Percentiles rank a stretch among this genome's conserved stretches.
These are phyloP conservation scores for Xerocomellus chrysenteron DNA, from an alignment of 768 basidiomycete genomes.

Conservation along the genomic window DNA sequence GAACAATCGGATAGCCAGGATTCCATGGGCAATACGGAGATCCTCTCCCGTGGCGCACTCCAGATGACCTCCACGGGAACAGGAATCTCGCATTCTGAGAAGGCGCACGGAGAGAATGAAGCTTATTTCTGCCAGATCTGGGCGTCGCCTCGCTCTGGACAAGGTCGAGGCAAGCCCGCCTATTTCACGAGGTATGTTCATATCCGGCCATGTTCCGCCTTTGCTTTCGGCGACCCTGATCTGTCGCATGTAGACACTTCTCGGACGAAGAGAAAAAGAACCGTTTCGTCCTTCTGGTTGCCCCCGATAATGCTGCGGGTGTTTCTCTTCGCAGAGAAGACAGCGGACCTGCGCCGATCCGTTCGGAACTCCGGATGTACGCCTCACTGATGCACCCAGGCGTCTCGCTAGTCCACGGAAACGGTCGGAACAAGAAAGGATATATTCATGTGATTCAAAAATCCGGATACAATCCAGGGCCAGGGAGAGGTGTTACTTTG, in stretches of 20 bases:
- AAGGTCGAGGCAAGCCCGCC: slow-evolving; percentile 46
- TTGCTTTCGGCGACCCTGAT: background rate
- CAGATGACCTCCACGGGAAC: slow-evolving; percentile 93
- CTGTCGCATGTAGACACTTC: slow-evolving; percentile 51
- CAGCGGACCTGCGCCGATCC: slow-evolving; percentile 78
- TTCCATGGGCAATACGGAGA: slow-evolving; percentile 88
- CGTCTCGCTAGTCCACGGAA: slow-evolving; percentile 48
- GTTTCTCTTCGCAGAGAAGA: slow-evolving; percentile 65
- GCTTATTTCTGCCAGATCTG: slow-evolving; percentile 73
- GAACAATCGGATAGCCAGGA: slow-evolving; percentile 58
- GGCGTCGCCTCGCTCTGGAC: slow-evolving; percentile 45
- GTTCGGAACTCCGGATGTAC: slow-evolving; percentile 65
- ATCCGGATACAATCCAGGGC: slow-evolving; percentile 69
- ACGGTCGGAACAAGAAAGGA: slow-evolving; percentile 51
- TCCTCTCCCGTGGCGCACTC: slow-evolving; percentile 84
- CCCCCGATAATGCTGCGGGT: slow-evolving; percentile 58
- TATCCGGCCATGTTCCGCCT: background rate
- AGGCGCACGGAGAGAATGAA: slow-evolving; percentile 46
- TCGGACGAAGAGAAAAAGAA: slow-evolving; percentile 79
- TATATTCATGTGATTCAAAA: slow-evolving; percentile 88
- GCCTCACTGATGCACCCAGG: slow-evolving; percentile 70
- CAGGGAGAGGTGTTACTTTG: slow-evolving; percentile 57
- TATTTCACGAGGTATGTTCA: slow-evolving; percentile 73
- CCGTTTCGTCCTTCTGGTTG: slow-evolving; percentile 72
- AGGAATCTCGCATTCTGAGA: slow-evolving; percentile 84